A percentile compares a stretch with the other conserved stretches of the same genome.
Conservation (phyloP, 495 filamentous ascomycete species). For the Hypomontagnella submonticulosa region DNA sequence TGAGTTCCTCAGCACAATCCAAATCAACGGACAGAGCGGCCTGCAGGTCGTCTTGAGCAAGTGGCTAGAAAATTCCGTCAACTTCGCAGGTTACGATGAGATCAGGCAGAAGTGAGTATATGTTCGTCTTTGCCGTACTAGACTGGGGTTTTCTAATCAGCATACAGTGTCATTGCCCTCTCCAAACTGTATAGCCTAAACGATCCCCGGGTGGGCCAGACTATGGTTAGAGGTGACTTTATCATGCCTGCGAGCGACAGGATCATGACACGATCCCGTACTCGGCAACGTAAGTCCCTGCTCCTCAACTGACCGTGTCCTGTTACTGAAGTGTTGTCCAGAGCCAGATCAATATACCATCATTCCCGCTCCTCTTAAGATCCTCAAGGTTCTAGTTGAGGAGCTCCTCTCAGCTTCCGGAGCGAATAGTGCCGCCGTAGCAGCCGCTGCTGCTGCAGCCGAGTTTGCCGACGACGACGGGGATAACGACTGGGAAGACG, state of each 20-base stretch:
- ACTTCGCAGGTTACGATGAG: conserved; percentile 95
- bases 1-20: conserved; percentile 85
- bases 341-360: conserved; percentile 92
- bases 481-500: conserved; percentile 90
- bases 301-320: background rate
- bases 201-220: conserved; percentile 81
- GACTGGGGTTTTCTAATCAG: conserved; percentile 51
- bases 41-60: conserved; percentile 89
- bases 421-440: conserved; percentile 59
- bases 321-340: conserved; percentile 45
- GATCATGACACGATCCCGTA: conserved; percentile 92
- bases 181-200: conserved; percentile 88
- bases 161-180: conserved; percentile 81
- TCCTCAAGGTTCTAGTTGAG: conserved; percentile 93
- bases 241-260: conserved; percentile 82
- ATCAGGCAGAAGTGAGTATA: conserved; percentile 86
- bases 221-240: conserved; percentile 89
- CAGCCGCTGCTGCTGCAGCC: conserved; percentile 62
- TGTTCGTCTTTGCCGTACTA: no score
- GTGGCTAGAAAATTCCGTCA: conserved; percentile 96
- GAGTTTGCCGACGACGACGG: conserved; percentile 70
- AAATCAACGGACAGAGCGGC: conserved; percentile 78
- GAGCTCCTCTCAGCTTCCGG: conserved; percentile 78
- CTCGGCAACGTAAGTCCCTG: conserved; percentile 70
- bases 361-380: conserved; percentile 88